These are phyloP conservation scores for Tetracentron sinense DNA, from an alignment of 164 flowering plant species.

Conservation along the genomic window DNA sequence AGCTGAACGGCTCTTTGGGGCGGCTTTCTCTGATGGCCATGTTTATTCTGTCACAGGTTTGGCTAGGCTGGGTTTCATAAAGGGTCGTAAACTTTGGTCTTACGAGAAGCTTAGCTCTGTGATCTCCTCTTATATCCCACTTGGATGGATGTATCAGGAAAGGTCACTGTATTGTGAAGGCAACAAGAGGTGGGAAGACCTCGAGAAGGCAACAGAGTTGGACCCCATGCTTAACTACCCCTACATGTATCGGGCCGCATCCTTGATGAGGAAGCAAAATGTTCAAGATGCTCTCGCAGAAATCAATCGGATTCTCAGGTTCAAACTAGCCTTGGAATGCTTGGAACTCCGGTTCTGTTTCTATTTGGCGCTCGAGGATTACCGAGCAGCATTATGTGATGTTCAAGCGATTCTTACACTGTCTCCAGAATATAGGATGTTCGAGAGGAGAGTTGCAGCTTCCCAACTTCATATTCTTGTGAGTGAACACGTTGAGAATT, in stretches of 20 bases:
- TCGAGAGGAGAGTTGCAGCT: conserved; percentile 88
- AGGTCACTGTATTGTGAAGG: conserved; percentile 81
- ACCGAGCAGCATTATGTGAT: conserved; percentile 75
- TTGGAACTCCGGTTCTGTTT: conserved; percentile 90
- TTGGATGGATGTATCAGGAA: conserved; percentile 98
- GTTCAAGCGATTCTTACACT: conserved; percentile 94
- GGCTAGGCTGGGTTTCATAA: conserved; percentile 58
- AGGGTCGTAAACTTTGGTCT: conserved; percentile 49
- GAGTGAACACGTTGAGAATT: conserved; percentile 84
- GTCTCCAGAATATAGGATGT: conserved; percentile 78
- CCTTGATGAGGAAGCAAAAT: conserved; percentile 74
- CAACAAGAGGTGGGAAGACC: conserved; percentile 66
- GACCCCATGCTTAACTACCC: conserved; percentile 94
- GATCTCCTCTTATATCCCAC: conserved; percentile 62
- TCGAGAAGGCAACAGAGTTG: conserved; percentile 78
- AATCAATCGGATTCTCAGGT: conserved; percentile 79
- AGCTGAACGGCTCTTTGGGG: conserved; percentile 66
- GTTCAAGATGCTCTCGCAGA: conserved; percentile 76
- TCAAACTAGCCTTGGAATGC: conserved; percentile 88
- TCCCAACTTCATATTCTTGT: conserved; percentile 79
- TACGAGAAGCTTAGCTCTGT: conserved; percentile 69
- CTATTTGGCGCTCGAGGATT: conserved; percentile 79
- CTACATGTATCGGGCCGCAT: conserved; percentile 93
- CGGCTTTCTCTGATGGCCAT: conserved; percentile 77
- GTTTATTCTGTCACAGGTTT: conserved; percentile 73